phyloP scores from a whole-genome alignment of 805 yeast genomes.

The Candida khao-thaluensis region DNA sequence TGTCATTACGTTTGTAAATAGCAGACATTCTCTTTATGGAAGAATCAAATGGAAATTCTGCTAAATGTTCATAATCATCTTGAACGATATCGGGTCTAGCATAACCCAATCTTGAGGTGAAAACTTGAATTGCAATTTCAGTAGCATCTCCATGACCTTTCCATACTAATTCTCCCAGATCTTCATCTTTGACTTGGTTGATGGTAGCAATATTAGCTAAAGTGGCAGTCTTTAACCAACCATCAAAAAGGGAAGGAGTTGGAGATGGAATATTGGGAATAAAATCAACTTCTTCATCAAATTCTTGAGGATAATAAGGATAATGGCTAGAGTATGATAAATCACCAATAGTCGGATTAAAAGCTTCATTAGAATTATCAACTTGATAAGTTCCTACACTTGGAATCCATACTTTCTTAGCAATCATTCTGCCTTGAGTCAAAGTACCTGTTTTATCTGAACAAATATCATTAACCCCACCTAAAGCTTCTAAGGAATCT shows the following conservation, averaged over 20 bases:
- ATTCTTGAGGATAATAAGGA: constrained; percentile 27
- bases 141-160: constrained; percentile 75
- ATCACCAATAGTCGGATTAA: constrained; percentile 43
- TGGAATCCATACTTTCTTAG: constrained; percentile 37
- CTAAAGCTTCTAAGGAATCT: constrained; percentile 39
- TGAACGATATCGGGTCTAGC: constrained; percentile 45
- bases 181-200: constrained; percentile 27
- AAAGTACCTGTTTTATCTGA: constrained; percentile 43
- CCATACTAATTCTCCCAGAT: constrained; percentile 33
- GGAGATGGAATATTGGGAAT: constrained; percentile 25
- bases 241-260: constrained; percentile 19
- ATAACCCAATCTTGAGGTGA: constrained; percentile 56
- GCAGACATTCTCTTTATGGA: constrained; percentile 72
- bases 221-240: constrained; percentile 34
- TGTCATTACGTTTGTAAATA: constrained; percentile 39
- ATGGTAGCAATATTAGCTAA: constrained; percentile 44
- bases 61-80: constrained; percentile 42
- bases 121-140: constrained; percentile 83
- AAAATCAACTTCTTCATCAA: constrained; percentile 41
- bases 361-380: constrained; percentile 33
- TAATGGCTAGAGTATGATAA: constrained; percentile 27
- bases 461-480: constrained; percentile 40
- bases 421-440: constrained; percentile 40
- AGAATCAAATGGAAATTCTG: constrained; percentile 75
- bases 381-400: constrained; percentile 32